Evolutionary conservation across 257 asterid species (phyloP).

Genomic region (Solanum acaule): DNA sequence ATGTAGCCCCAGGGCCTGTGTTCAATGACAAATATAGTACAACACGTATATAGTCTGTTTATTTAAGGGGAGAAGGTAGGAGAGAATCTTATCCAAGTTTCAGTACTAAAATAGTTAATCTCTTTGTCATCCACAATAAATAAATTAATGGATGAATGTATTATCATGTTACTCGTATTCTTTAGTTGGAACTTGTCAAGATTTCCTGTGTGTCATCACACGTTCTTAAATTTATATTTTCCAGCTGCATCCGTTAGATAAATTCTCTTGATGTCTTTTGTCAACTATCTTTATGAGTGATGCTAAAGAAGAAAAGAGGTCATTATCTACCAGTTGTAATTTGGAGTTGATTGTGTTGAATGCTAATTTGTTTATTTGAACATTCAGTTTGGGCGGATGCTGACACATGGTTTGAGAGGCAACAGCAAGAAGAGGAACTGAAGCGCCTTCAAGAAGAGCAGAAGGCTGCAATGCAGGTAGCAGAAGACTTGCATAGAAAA

Average conservation of each 20-base stretch:
- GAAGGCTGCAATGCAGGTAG: conserved; percentile 59
- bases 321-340: neutral
- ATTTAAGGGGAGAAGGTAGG: neutral
- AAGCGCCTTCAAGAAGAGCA: conserved; percentile 80
- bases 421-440: conserved; percentile 89
- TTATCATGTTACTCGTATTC: neutral
- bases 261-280: neutral
- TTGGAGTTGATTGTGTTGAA: neutral
- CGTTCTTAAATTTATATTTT: neutral
- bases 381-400: conserved; percentile 94
- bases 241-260: neutral
- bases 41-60: neutral
- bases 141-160: neutral
- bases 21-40: neutral
- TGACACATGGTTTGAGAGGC: conserved; percentile 93
- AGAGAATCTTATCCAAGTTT: neutral
- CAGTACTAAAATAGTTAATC: neutral
- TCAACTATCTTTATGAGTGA: neutral
- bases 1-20: neutral
- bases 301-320: neutral
- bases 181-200: neutral
- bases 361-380: neutral
- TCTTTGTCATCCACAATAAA: neutral
- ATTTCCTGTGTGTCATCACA: neutral
- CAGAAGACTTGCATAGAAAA: conserved; percentile 83